phyloP scores from a whole-genome alignment of 2,329 filamentous ascomycete genomes.

The Trichoderma sp. region DNA sequence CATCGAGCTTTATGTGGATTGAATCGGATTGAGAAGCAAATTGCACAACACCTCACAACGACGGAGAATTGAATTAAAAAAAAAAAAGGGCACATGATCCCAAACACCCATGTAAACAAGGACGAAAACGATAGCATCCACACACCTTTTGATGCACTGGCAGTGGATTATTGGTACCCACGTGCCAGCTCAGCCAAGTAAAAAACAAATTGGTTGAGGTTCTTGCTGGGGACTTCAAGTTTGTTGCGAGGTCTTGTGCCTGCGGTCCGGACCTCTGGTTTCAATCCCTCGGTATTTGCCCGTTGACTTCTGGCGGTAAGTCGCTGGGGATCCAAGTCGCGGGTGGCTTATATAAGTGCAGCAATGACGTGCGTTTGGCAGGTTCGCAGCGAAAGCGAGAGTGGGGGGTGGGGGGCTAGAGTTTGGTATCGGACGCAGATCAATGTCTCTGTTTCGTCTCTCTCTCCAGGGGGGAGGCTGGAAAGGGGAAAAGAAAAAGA shows the following conservation, averaged over 20 bases:
- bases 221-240: not conserved
- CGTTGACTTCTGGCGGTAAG: conserved; percentile 11
- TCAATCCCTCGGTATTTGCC: not conserved
- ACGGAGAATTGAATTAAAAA: not conserved
- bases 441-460: conserved; percentile 1
- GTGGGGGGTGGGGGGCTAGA: conserved; percentile 25
- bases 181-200: conserved; percentile 17
- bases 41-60: not conserved
- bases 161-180: conserved; percentile 21
- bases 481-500: not conserved
- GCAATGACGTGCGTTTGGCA: conserved; percentile 26
- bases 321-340: not conserved
- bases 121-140: conserved; percentile 6
- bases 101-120: conserved; percentile 18
- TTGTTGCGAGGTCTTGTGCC: not conserved
- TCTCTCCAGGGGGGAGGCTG: not conserved
- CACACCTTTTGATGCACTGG: conserved; percentile 17
- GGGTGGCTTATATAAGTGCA: conserved; percentile 26
- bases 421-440: conserved; percentile 18
- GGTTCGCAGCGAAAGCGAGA: conserved; percentile 22
- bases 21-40: not conserved
- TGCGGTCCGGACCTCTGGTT: not conserved
- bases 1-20: conserved; percentile 3
- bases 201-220: not conserved
- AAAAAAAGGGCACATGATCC: conserved; percentile 15